A percentile compares a stretch with the other conserved stretches of the same genome.
Evolutionary conservation across 2,329 filamentous ascomycete genomes (phyloP).

Genomic region (Fusarium sp.): DNA sequence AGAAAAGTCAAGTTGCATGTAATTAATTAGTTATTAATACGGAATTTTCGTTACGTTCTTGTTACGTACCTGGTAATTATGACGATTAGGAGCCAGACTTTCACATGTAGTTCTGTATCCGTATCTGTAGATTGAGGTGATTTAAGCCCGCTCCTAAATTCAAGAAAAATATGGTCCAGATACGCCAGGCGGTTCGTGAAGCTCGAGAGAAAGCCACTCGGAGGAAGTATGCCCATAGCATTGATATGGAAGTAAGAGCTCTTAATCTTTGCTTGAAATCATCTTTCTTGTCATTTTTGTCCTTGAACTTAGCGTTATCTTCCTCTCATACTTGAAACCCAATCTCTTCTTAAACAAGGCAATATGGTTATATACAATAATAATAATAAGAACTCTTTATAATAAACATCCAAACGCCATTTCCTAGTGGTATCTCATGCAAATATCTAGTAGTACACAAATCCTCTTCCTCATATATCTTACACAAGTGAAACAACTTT

Average conservation of each 20-base stretch:
- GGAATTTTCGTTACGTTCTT: neutral
- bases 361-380: neutral
- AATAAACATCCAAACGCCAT: slow-evolving; percentile 3
- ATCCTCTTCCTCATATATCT: neutral
- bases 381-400: neutral
- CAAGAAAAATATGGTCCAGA: too few species aligned
- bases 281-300: neutral
- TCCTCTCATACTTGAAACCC: neutral
- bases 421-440: slow-evolving; percentile 28
- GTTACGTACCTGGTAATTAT: neutral
- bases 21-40: neutral
- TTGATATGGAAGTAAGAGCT: neutral
- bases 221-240: neutral
- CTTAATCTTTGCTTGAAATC: neutral
- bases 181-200: too few species aligned
- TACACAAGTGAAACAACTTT: slow-evolving; percentile 8
- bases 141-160: too few species aligned
- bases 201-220: too few species aligned
- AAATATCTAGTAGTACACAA: slow-evolving; percentile 3
- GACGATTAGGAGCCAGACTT: too few species aligned
- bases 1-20: neutral
- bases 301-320: neutral
- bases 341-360: neutral
- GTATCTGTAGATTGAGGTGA: too few species aligned
- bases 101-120: too few species aligned